Percentiles rank a stretch among this genome's conserved stretches.
These are phyloP conservation scores for Amylocystis lapponica DNA, from an alignment of 768 basidiomycete species.

Conservation along the genomic window DNA sequence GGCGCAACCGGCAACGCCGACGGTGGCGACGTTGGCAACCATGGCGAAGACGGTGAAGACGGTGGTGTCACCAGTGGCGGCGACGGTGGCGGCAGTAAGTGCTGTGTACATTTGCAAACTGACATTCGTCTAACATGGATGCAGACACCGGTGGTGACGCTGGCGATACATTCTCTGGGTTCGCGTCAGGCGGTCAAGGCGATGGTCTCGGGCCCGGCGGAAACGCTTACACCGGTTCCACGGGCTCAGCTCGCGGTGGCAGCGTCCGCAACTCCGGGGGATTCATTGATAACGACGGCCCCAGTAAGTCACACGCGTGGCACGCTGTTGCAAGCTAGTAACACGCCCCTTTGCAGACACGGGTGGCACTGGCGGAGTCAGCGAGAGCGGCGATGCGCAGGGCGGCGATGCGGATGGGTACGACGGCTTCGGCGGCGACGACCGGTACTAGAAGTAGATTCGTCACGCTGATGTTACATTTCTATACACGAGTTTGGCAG, in stretches of 20 bases:
- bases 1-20: slow-evolving; percentile 12
- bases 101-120: neutral
- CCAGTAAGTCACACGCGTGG: slow-evolving; percentile 8
- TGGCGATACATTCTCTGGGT: slow-evolving; percentile 15
- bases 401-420: slow-evolving; percentile 13
- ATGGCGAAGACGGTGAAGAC: slow-evolving; percentile 3
- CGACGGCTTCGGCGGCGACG: neutral
- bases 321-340: neutral
- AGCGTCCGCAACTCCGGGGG: slow-evolving; percentile 14
- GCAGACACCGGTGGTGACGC: slow-evolving; percentile 12
- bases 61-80: too few relatives aligned
- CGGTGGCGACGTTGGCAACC: slow-evolving; percentile 15
- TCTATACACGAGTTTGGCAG: too few relatives aligned
- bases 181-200: slow-evolving; percentile 17
- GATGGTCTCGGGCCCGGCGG: slow-evolving; percentile 18
- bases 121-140: too few relatives aligned
- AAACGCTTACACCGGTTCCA: slow-evolving; percentile 19
- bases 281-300: slow-evolving; percentile 11
- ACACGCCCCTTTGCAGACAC: slow-evolving; percentile 3
- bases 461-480: slow-evolving; percentile 6
- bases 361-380: slow-evolving; percentile 13
- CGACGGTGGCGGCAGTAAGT: slow-evolving; percentile 14
- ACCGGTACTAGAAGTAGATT: slow-evolving; percentile 2
- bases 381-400: slow-evolving; percentile 15
- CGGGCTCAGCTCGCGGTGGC: slow-evolving; percentile 14